Evolutionary conservation across 192 early-diverging fungal genomes (phyloP), one percentile per base, ranked within the genome.

Genomic region (Podila verticillata): DNA sequence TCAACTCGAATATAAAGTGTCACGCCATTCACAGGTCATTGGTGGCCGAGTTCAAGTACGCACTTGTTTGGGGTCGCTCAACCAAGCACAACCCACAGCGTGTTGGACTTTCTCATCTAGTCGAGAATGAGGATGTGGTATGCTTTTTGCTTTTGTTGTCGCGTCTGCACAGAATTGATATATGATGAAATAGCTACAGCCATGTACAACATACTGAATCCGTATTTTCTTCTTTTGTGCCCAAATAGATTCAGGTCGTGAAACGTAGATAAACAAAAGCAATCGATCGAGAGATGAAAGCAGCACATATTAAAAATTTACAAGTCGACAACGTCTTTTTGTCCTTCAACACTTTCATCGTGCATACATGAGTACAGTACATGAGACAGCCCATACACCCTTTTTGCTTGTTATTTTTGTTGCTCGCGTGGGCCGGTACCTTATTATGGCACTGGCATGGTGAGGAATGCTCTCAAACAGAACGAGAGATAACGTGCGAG

Each of bases 81-180:
- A 91, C 98, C 63, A 99, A 99, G 78, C 96, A 99, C 85, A 96
- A 92, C 74, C 98, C 98, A 31, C 98, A 99, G 83, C 91, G 95
- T 67, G 98, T 96, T 4, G 97, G 97, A 7, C 78, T 97, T 24
- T 74, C 82, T 10, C 96, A 97, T 68, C 66, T 91, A 57, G 87
- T 96, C 34, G 89, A 97, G 57, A 94, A 98, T 84, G 97, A 97
- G 72, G 98, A 99, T 84, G 96, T 99, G 30, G 92, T 99, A 72
- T 24, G 34, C 56, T 2, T 28, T 71, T 35, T 36, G 12, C 56
- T 51, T 31, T 24, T 54, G 12, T 69, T 1, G 9, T 29, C 17
- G 19, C 9, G 5, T 7, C 22, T 54, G 35, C 3, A 24, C 51
- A 9, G 29, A 30, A 30, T 0, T 2, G 9, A 30, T 28, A 29